These are phyloP conservation scores for Aspergillus ostianus DNA, from an alignment of 495 filamentous ascomycete species.

Conservation along the genomic window DNA sequence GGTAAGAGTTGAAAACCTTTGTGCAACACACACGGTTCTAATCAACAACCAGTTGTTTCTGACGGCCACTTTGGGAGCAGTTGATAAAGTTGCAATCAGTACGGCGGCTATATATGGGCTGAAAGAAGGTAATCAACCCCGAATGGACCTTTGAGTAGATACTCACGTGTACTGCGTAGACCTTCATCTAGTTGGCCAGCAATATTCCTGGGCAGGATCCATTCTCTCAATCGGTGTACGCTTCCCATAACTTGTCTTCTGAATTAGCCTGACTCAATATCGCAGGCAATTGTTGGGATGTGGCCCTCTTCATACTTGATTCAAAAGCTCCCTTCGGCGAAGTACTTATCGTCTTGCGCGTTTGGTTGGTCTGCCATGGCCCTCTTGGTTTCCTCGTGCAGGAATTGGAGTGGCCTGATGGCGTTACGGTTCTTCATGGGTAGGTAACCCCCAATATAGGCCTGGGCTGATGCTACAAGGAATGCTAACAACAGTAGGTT, in stretches of 20 bases:
- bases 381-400: conserved; percentile 23
- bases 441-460: neutral
- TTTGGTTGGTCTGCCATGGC: conserved; percentile 21
- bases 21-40: neutral
- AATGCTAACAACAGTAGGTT: conserved; percentile 8
- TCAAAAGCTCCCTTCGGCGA: conserved; percentile 39
- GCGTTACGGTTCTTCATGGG: conserved; percentile 27
- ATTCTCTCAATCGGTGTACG: conserved; percentile 24
- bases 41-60: neutral
- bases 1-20: neutral
- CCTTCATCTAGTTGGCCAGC: conserved; percentile 21
- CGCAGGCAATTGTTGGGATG: conserved; percentile 24
- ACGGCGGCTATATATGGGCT: conserved; percentile 33
- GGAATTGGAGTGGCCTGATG: conserved; percentile 26
- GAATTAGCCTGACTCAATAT: neutral
- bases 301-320: conserved; percentile 28
- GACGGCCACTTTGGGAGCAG: conserved; percentile 23
- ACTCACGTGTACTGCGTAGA: conserved; percentile 7
- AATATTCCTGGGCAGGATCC: conserved; percentile 31
- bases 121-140: conserved; percentile 12
- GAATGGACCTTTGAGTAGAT: neutral
- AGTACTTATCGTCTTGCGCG: conserved; percentile 27
- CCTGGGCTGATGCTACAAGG: neutral
- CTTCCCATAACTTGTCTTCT: neutral
- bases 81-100: conserved; percentile 31